Base-by-base conservation (phyloP, 768 basidiomycete genomes). In the Xanthoconium stramineum region DNA sequence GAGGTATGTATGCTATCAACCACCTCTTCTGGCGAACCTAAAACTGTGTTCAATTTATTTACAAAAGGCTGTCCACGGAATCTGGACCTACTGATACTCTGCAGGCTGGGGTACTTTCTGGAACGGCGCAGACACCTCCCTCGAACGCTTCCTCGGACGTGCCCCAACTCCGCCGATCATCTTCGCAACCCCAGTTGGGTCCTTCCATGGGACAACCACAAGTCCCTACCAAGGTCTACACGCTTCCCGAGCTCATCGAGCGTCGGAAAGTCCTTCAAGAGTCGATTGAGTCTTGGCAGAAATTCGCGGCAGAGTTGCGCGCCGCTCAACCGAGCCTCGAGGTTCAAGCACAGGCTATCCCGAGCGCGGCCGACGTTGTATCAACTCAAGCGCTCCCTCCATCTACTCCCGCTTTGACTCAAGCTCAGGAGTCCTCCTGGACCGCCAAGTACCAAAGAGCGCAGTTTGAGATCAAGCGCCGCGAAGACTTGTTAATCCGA, bases 381-480 rank as follows among this genome's bases (percentile, higher is more conserved):
- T 42, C 51, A 30, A 20, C 42, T 13, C 47, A 42, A 17, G n/a
- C 56, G 11, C 42, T 49, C 3, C 20, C 35, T 8, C 17, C 52
- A 17, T 15, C 57, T 7, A 12, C 42, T 12, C 13, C 46, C 12
- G 13, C 52, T 46, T 54, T 49, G 38, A 38, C 45, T 33, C 64
- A 54, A 37, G 6, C 33, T 40, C 65, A 58, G 36, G 65, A 62
- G 12, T 42, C 64, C 43, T 56, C 67, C 10, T 69, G 67, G 59
- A 28, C 45, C 3, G 52, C 28, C 53, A 69, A 62, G 40, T 58
- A 56, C 45, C 57, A 72, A 24, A 55, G 61, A 53, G 63, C 62
- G 17, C 69, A 64, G 36, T 60, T 69, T 51, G 69, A 71, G 56
- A 70, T 69, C 40, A 71, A 64, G 44, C 69, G 68, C 28, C 66